Base-by-base conservation (phyloP, 2,329 filamentous ascomycete species). In the Fusarium subglutinans region DNA sequence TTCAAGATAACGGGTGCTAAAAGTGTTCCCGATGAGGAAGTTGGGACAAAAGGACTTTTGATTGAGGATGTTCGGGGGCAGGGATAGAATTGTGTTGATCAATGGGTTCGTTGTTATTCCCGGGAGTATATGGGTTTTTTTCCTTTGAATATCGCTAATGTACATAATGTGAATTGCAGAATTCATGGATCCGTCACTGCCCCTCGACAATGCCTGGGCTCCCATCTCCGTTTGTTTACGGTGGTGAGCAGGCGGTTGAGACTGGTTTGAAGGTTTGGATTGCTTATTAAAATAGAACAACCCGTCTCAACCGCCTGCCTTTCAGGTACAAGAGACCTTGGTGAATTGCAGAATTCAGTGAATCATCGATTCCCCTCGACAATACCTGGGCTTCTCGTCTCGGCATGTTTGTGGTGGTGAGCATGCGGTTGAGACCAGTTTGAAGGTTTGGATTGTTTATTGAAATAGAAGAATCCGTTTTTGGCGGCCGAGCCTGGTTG, bases 171-270 rank as follows among this genome's bases (percentile, higher is more conserved):
- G 45, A 28, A 47, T 47, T 47, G 45, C 45, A 47, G 45, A 47
- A 47, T 44, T 18, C 33, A 35, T 72, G 63, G 78, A 77, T 69
- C 78, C 80, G 72, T 83, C 79, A 59, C 74, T 76, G 54, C 78
- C 83, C 76, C 82, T 82, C 58, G 84, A 82, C 78, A 83, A 81
- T 69, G 76, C 78, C 71, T 83, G 82, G 73, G 80, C 78, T 70
- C 82, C 81, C 51, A 81, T 79, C 63, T 83, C 82, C 47, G 80
- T 76, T 62, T 82, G 77, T 58, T 82, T 81, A 62, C 69, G 72
- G 20, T 66, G 61, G 56, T 37, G 35, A 18, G 35, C 35, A 37
- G 3, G 1, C 9, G 35, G 35, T 18, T 37, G 35, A 37, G 17
- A 37, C 35, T 6, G 35, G 15, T 10, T 18, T 37, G 35, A 37